Evolutionary conservation across 2,329 filamentous ascomycete species (phyloP).

Genomic region (Ampelomyces quisqualis): DNA sequence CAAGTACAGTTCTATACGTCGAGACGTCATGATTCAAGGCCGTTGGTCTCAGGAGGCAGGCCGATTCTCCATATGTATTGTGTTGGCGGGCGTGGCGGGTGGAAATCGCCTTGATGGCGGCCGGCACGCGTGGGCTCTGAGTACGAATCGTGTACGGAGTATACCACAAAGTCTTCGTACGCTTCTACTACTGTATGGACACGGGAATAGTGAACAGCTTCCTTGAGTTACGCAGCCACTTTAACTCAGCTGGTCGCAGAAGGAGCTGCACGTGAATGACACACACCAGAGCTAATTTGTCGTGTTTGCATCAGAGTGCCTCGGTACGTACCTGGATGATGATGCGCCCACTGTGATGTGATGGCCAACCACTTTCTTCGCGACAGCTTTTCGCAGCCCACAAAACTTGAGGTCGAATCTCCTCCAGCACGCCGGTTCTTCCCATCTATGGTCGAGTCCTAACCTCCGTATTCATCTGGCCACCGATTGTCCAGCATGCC

Average conservation of each 20-base stretch:
- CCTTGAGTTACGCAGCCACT: too few species aligned
- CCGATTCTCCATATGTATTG: too few species aligned
- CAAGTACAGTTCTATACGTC: conserved; percentile 3
- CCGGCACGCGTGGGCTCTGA: too few species aligned
- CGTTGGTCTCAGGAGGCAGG: too few species aligned
- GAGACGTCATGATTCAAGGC: too few species aligned
- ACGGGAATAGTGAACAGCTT: too few species aligned
- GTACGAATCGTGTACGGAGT: too few species aligned
- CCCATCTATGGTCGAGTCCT: conserved; percentile 17
- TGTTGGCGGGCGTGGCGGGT: too few species aligned
- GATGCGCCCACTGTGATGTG: conserved; percentile 37
- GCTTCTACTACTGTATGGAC: too few species aligned
- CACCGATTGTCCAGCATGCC: conserved; percentile 31
- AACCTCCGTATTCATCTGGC: conserved; percentile 9
- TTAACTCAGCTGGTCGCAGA: background rate
- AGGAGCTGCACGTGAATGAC: background rate
- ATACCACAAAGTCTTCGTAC: too few species aligned
- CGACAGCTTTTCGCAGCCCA: conserved; percentile 7
- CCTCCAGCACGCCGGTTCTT: background rate
- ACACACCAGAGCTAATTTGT: conserved; percentile 12
- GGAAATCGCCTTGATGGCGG: too few species aligned
- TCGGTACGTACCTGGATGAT: conserved; percentile 12
- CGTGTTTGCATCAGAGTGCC: conserved; percentile 20
- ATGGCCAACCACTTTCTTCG: conserved; percentile 18
- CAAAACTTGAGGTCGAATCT: conserved; percentile 10